Conservation (phyloP, 768 basidiomycete genomes). For the Lactarius psammicola region DNA sequence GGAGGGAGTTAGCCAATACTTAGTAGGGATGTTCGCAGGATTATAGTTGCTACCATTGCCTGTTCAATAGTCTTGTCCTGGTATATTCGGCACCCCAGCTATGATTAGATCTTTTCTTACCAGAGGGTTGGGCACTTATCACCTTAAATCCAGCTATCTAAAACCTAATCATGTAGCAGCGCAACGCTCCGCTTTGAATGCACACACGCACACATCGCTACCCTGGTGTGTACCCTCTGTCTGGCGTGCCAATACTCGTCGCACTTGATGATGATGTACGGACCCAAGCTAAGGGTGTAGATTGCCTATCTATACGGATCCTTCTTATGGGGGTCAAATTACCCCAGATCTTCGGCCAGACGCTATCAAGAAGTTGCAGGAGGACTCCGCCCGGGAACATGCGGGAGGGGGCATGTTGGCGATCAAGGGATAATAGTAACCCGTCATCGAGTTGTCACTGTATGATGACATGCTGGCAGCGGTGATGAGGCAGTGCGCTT, state of each 20-base stretch:
- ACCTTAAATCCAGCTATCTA: constrained; percentile 4
- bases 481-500: constrained; percentile 19
- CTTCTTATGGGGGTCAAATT: constrained; percentile 2
- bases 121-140: neutral
- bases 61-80: neutral
- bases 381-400: constrained; percentile 30
- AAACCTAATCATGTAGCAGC: constrained; percentile 2
- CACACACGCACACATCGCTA: constrained; percentile 1
- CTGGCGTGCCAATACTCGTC: neutral
- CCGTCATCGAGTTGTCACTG: constrained; percentile 15
- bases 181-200: neutral
- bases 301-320: constrained; percentile 21
- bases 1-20: constrained; percentile 90
- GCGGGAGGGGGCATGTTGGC: constrained; percentile 14
- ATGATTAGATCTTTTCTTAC: constrained; percentile 2
- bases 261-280: constrained; percentile 1
- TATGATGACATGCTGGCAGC: constrained; percentile 27
- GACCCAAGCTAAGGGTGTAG: constrained; percentile 14
- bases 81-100: neutral
- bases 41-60: constrained; percentile 34
- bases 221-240: constrained; percentile 2
- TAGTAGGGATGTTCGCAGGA: constrained; percentile 92
- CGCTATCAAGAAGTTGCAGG: constrained; percentile 24
- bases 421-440: constrained; percentile 13
- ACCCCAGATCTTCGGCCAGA: constrained; percentile 15